Conservation (phyloP, 139 green algal genomes). For the Pycnococcus provasolii region DNA sequence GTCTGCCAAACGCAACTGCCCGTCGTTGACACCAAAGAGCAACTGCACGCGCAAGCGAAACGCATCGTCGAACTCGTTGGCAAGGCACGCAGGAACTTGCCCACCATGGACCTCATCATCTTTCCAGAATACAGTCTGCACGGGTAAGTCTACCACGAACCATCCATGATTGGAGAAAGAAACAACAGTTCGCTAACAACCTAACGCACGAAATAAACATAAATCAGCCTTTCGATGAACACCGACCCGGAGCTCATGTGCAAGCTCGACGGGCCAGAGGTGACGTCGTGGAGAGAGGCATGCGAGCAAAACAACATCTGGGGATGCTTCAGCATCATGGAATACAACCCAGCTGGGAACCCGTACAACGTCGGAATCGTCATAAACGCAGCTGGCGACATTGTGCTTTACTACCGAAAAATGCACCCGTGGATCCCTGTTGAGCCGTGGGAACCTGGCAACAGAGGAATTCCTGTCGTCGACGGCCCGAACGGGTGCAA, state of each 20-base stretch:
- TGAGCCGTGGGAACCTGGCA: constrained; percentile 20
- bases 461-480: constrained; percentile 9
- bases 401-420: constrained; percentile 18
- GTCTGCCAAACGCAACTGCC: not conserved
- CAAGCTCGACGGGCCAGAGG: constrained; percentile 3
- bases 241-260: constrained; percentile 10
- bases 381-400: constrained; percentile 4
- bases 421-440: constrained; percentile 16
- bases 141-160: not conserved
- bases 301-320: constrained; percentile 9
- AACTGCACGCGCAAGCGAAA: not conserved
- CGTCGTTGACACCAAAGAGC: not conserved
- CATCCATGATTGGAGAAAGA: no score
- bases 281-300: not conserved
- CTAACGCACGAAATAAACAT: no score
- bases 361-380: constrained; percentile 20
- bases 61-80: constrained; percentile 1
- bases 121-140: constrained; percentile 8
- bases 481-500: constrained; percentile 11
- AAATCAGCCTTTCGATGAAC: constrained; percentile 1
- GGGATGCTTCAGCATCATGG: constrained; percentile 18
- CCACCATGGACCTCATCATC: constrained; percentile 5
- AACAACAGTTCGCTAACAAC: no score
- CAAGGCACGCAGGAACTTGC: constrained; percentile 3
- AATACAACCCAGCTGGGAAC: constrained; percentile 3